Evolutionary conservation across 352 stramenopile genomes (phyloP).

Genomic region (Saprolegnia diclina): DNA sequence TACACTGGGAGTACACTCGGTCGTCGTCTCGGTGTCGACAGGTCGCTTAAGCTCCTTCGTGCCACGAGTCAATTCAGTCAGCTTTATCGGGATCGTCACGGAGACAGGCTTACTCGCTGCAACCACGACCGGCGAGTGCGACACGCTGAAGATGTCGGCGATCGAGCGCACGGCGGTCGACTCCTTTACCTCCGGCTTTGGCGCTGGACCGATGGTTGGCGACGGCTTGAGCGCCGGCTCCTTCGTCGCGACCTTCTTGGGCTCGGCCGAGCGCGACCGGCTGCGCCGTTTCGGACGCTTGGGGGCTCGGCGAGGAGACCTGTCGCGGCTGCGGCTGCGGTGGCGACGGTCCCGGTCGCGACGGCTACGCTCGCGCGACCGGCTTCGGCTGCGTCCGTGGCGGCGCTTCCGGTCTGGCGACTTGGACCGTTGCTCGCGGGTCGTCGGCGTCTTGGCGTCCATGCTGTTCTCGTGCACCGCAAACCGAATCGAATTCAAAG

Average conservation of each 20-base stretch:
- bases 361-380: slow-evolving; percentile 9
- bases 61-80: slow-evolving; percentile 13
- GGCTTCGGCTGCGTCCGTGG: slow-evolving; percentile 5
- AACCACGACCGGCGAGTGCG: slow-evolving; percentile 1
- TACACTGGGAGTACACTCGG: neutral
- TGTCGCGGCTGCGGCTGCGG: slow-evolving; percentile 1
- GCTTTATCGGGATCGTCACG: slow-evolving; percentile 13
- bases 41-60: neutral
- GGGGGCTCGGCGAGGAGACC: neutral
- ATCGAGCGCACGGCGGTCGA: neutral
- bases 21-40: neutral
- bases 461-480: neutral
- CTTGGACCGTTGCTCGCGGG: neutral
- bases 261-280: slow-evolving; percentile 1
- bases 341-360: neutral
- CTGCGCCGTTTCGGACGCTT: slow-evolving; percentile 15
- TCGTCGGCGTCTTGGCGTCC: neutral
- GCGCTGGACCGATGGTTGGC: neutral
- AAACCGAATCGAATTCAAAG: neutral
- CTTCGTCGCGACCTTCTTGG: slow-evolving; percentile 2
- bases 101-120: slow-evolving; percentile 4
- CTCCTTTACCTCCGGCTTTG: neutral
- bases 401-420: slow-evolving; percentile 16
- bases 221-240: neutral
- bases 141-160: slow-evolving; percentile 10